These are phyloP conservation scores for Pseudomassariella vexata DNA, from an alignment of 2,329 filamentous ascomycete species.

Conservation along the genomic window DNA sequence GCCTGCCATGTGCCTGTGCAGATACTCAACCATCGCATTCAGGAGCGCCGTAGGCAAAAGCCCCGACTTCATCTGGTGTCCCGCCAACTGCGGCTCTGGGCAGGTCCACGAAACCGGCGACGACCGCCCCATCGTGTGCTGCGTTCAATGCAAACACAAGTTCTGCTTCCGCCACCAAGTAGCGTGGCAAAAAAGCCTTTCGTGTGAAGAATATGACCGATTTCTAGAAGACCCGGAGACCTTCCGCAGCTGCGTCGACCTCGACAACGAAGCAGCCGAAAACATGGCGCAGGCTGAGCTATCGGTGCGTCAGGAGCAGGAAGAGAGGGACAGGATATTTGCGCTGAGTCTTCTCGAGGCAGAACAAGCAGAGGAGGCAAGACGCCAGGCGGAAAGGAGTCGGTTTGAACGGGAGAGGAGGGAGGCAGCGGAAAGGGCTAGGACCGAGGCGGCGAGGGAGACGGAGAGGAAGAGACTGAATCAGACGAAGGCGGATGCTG, in stretches of 20 bases:
- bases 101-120: slow-evolving; percentile 33
- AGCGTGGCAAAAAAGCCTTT: slow-evolving; percentile 14
- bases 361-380: slow-evolving; percentile 1
- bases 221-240: slow-evolving; percentile 6
- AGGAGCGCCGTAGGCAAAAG: slow-evolving; percentile 3
- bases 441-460: not conserved
- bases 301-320: slow-evolving; percentile 35
- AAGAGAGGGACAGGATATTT: slow-evolving; percentile 23
- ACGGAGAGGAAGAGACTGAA: not conserved
- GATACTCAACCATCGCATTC: slow-evolving; percentile 4
- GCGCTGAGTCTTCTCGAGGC: slow-evolving; percentile 6
- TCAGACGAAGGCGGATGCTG: slow-evolving; percentile 6
- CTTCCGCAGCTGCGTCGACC: slow-evolving; percentile 14
- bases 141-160: slow-evolving; percentile 15
- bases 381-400: not conserved
- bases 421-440: slow-evolving; percentile 1
- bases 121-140: slow-evolving; percentile 21
- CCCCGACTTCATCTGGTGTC: slow-evolving; percentile 36
- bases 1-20: no score
- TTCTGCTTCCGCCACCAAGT: slow-evolving; percentile 22
- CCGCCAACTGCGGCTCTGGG: slow-evolving; percentile 30
- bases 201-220: slow-evolving; percentile 18
- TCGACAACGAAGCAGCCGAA: slow-evolving; percentile 24
- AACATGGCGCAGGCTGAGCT: slow-evolving; percentile 25
- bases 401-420: not conserved